Conservation (phyloP, 2,329 filamentous ascomycete genomes). For the Claviceps citrina region DNA sequence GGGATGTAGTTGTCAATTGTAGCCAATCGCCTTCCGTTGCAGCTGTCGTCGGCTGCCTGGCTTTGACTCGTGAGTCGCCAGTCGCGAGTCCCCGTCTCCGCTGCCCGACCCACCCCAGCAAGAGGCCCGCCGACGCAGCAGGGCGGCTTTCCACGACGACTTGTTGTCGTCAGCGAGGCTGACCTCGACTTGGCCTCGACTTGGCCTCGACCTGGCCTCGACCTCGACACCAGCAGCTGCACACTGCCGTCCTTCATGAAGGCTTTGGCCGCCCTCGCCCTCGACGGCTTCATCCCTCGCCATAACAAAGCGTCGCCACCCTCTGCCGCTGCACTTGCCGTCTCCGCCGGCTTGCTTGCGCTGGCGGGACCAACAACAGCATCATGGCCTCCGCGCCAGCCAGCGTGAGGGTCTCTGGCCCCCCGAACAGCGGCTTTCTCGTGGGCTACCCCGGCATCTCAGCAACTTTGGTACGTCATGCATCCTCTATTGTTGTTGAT, state of each 20-base stretch:
- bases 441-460: constrained; percentile 97
- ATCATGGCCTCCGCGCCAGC: constrained; percentile 21
- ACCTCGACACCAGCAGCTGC: neutral
- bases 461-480: constrained; percentile 69
- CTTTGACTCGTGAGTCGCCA: too few species aligned
- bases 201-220: neutral
- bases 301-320: neutral
- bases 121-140: neutral
- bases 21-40: too few species aligned
- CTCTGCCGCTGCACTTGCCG: neutral
- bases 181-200: neutral
- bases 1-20: too few species aligned
- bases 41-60: too few species aligned
- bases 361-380: constrained; percentile 9
- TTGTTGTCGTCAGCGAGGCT: constrained; percentile 2
- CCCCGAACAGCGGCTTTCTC: constrained; percentile 90
- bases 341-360: constrained; percentile 4
- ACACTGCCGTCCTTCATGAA: constrained; percentile 1
- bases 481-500: constrained; percentile 7
- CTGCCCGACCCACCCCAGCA: neutral
- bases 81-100: too few species aligned
- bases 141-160: constrained; percentile 1
- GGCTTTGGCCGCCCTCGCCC: neutral
- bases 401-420: constrained; percentile 82
- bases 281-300: neutral